phyloP scores from a whole-genome alignment of 2,329 filamentous ascomycete genomes.

The Ceratocystis papillata region DNA sequence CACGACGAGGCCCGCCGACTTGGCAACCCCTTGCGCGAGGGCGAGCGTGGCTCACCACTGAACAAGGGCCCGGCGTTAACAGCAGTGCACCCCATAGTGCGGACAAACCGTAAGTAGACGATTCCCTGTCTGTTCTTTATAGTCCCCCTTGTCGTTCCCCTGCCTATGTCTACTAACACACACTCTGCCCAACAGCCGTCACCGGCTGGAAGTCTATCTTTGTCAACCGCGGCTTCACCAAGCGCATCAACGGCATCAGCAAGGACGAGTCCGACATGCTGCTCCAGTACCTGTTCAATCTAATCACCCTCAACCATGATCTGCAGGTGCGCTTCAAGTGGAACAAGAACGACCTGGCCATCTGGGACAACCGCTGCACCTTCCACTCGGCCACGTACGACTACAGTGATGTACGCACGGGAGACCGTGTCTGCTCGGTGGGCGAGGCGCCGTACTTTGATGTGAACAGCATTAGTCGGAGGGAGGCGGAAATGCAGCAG shows the following conservation, averaged over 20 bases:
- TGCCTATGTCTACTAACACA: background rate
- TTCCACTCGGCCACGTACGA: conserved; percentile 51
- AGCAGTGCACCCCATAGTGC: conserved; percentile 44
- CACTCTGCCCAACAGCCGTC: conserved; percentile 31
- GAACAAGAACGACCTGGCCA: conserved; percentile 39
- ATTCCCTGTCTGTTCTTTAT: background rate
- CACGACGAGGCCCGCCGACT: conserved; percentile 39
- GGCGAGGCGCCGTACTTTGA: conserved; percentile 46
- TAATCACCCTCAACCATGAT: conserved; percentile 46
- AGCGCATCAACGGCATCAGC: conserved; percentile 45
- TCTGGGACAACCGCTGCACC: conserved; percentile 34
- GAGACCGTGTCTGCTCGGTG: conserved; percentile 43
- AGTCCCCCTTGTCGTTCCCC: background rate
- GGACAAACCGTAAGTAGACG: conserved; percentile 41
- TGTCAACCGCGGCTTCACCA: conserved; percentile 42
- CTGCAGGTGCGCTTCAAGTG: conserved; percentile 46
- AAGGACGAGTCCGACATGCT: conserved; percentile 44
- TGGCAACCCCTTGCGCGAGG: conserved; percentile 37
- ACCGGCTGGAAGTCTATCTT: conserved; percentile 49
- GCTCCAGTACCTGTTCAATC: conserved; percentile 39
- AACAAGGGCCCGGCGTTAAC: conserved; percentile 45
- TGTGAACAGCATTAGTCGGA: conserved; percentile 36
- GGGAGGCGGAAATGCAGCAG: conserved; percentile 12
- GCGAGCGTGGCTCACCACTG: conserved; percentile 43
- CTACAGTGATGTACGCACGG: conserved; percentile 42